phyloP scores from a whole-genome alignment of 768 basidiomycete genomes.

The Amanita pseudoporphyria region DNA sequence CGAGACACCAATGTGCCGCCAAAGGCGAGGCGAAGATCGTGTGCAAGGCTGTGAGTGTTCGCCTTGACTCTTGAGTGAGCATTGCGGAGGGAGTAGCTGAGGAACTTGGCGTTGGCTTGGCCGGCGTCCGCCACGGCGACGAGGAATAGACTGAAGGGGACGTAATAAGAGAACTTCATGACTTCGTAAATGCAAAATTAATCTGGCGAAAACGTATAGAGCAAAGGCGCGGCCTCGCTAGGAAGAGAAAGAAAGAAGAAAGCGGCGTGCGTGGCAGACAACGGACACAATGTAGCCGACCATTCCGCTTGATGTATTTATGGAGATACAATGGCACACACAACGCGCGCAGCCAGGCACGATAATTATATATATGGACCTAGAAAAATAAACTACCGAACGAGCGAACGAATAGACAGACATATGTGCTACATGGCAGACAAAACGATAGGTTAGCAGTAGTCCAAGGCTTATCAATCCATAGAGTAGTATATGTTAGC shows the following conservation, averaged over 20 bases:
- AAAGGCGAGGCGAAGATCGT: conserved; percentile 62
- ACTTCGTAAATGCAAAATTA: conserved; percentile 12
- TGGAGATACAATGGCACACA: neutral
- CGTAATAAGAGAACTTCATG: conserved; percentile 19
- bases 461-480: neutral
- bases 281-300: too few relatives aligned
- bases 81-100: conserved; percentile 33
- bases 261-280: conserved; percentile 10
- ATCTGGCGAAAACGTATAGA: conserved; percentile 1
- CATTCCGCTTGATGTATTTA: neutral
- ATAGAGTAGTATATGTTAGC: conserved; percentile 20
- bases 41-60: conserved; percentile 52
- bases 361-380: neutral
- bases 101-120: conserved; percentile 20
- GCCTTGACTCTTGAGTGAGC: conserved; percentile 46
- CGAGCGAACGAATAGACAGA: neutral
- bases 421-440: conserved; percentile 3
- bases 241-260: conserved; percentile 11
- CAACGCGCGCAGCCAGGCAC: neutral
- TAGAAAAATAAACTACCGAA: neutral
- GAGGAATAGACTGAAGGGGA: conserved; percentile 27
- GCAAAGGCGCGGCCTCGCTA: conserved; percentile 3
- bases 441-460: neutral
- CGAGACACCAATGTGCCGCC: conserved; percentile 40
- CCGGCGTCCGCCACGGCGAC: conserved; percentile 22